Percentiles rank a stretch among this genome's conserved stretches.
phyloP scores from a whole-genome alignment of 306 rosid genomes.

The Fagus sylvatica region DNA sequence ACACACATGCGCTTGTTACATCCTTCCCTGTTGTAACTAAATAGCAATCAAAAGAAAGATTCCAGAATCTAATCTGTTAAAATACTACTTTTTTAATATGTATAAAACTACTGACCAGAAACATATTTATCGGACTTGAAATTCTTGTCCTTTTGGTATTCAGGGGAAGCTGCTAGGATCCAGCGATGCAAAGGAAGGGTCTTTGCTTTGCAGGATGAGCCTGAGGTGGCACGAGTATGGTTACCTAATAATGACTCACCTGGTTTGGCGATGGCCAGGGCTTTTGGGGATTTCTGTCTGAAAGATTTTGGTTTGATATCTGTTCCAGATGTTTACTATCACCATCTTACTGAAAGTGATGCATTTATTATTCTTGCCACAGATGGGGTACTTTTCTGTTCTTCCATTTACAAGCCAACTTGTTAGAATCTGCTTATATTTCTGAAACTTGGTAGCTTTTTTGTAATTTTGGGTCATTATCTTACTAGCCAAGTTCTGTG shows the following conservation, averaged over 20 bases:
- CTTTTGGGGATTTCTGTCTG: constrained; percentile 61
- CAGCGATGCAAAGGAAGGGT: constrained; percentile 61
- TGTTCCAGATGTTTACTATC: constrained; percentile 49
- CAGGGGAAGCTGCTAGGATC: constrained; percentile 64
- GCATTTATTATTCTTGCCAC: constrained; percentile 56
- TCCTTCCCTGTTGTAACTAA: not conserved
- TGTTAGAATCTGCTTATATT: not conserved
- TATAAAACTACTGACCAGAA: not conserved
- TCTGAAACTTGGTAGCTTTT: not conserved
- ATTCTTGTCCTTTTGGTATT: constrained; percentile 5
- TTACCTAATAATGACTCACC: constrained; percentile 57
- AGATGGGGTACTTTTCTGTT: constrained; percentile 50
- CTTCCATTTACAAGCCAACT: not conserved
- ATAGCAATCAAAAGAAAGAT: not conserved
- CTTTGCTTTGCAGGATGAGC: constrained; percentile 63
- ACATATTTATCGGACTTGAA: constrained; percentile 1
- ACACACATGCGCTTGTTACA: not conserved
- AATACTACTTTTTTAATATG: not conserved
- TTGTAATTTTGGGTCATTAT: not conserved
- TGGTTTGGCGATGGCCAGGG: constrained; percentile 66
- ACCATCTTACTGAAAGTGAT: constrained; percentile 41
- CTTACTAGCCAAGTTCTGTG: not conserved
- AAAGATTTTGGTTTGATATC: constrained; percentile 63
- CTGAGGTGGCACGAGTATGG: constrained; percentile 65
- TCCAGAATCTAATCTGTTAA: not conserved